Evolutionary conservation across 2,329 filamentous ascomycete genomes (phyloP), one percentile per base, ranked within the genome.

Genomic region (Pestalotiopsis sp.): DNA sequence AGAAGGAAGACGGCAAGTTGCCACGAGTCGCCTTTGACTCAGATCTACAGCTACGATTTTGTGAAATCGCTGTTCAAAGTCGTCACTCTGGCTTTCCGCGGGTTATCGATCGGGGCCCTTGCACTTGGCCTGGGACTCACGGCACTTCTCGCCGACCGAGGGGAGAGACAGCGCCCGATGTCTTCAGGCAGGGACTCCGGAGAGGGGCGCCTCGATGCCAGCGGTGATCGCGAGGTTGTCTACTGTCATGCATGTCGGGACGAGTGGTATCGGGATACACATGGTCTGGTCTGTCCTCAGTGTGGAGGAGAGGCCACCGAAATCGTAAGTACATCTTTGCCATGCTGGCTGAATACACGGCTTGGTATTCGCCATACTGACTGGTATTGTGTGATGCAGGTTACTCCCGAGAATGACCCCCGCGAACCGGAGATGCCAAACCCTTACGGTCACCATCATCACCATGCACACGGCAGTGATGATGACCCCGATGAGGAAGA

Each of bases 281-380:
- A 87, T 72, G 90, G 82, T 31, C 81, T 97, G 71, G 83, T 82
- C 17, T 99, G 96, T 77, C 94, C 94, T 17, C 80, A 83, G n/a
- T 99, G 96, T 78, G 78, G 86, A 3, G 90, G 90, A 49, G 93
- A 97, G 23, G 91, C 93, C 73, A 93, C 90, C 17, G 95, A 99
- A 82, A 94, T 98, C 74, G 95, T 97, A 84, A 65, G 66, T 58
- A 52, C 75, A 36, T 77, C 25, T 45, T 75, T 68, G 38, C 14
- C 17, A 17, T 58, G 6, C 62, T 49, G 12, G 11, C 45, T 7
- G 31, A 17, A 39, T 23, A 25, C 23, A 27, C 27, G 3, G 23
- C 17, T n/a, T 52, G 45, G 6, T 52, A 17, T 17, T 52, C 20
- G 14, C 7, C 14, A 23, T 52, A 52, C 45, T 52, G 20, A 52